Evolutionary conservation across 148 eudicot species (phyloP), one percentile per base, ranked within the genome.

Genomic region (Cornus controversa): DNA sequence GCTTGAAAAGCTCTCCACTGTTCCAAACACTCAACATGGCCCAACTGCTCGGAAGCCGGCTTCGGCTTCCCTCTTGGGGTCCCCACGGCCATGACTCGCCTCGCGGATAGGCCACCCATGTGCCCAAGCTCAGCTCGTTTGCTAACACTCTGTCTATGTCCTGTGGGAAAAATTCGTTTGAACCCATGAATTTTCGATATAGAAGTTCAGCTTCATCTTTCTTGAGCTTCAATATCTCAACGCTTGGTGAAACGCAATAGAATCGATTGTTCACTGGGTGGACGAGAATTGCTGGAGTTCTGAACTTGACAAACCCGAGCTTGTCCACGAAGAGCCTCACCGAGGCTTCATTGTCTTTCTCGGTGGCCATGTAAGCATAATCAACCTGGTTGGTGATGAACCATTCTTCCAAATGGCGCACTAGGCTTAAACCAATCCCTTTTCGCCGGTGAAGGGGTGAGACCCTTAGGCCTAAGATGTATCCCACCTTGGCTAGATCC

Each of bases 11-110:
- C 14, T 73, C 77, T n/a, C 77, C 80, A 18, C 82, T 75, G 23
- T 83, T 79, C 85, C 85, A 83, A 66, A 79, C 85, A 40, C 85
- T 83, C 8, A 83, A 20, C 80, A 83, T 76, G 7, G 85, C 85
- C 85, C 85, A 83, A 24, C 69, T 79, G 4, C 50, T 69, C 18
- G 85, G 85, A 37, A 54, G 13, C 40, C n/a, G 37, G n/a, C n/a
- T n/a, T n/a, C n/a, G n/a, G n/a, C n/a, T n/a, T n/a, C n/a, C n/a
- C n/a, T n/a, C n/a, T n/a, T n/a, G n/a, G n/a, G n/a, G n/a, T n/a
- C n/a, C n/a, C n/a, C n/a, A n/a, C n/a, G n/a, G n/a, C 2, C 66
- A 24, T 36, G 28, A 47, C 0, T 28, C 75, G 18, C 76, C 76
- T 8, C 42, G 72, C 0, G 45, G 63, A 79, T 67, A 79, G 16